Percentiles rank a stretch among this genome's conserved stretches.
Evolutionary conservation across 1,139 yeast genomes (phyloP).

Genomic region (Martiniozyma asiatica): DNA sequence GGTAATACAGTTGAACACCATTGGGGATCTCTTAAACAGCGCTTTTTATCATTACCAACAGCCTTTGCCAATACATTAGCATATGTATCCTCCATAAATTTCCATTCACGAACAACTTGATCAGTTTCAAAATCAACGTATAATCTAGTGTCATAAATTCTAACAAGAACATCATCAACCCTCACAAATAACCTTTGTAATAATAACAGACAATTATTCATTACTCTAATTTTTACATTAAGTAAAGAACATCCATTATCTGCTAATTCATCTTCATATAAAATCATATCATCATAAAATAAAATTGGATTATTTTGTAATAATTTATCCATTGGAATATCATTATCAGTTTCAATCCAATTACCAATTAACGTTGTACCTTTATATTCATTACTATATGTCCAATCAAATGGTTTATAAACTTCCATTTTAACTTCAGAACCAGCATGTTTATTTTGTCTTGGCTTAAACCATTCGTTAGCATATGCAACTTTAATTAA

Average conservation of each 20-base stretch:
- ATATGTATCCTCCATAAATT: constrained; percentile 61
- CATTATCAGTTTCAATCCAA: constrained; percentile 20
- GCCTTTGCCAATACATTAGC: constrained; percentile 35
- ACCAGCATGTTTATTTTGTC: constrained; percentile 28
- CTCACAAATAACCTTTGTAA: constrained; percentile 71
- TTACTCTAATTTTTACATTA: constrained; percentile 73
- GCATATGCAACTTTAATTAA: constrained; percentile 70
- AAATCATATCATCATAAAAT: constrained; percentile 76
- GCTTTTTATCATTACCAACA: constrained; percentile 50
- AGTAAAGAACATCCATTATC: constrained; percentile 86
- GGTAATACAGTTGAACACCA: constrained; percentile 21
- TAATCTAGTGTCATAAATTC: constrained; percentile 75
- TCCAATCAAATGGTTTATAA: constrained; percentile 91
- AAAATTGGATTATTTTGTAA: constrained; percentile 69
- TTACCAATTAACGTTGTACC: constrained; percentile 35
- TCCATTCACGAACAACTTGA: constrained; percentile 62
- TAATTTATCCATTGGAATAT: constrained; percentile 60
- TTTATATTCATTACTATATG: constrained; percentile 69
- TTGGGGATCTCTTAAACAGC: constrained; percentile 55
- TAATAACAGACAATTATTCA: constrained; percentile 68
- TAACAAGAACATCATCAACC: constrained; percentile 77
- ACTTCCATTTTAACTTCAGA: constrained; percentile 33
- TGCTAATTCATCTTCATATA: constrained; percentile 91
- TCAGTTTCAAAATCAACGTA: constrained; percentile 66
- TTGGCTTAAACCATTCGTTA: constrained; percentile 71